These are phyloP conservation scores for Xylaria sp. DNA, from an alignment of 2,329 filamentous ascomycete genomes.

Conservation along the genomic window DNA sequence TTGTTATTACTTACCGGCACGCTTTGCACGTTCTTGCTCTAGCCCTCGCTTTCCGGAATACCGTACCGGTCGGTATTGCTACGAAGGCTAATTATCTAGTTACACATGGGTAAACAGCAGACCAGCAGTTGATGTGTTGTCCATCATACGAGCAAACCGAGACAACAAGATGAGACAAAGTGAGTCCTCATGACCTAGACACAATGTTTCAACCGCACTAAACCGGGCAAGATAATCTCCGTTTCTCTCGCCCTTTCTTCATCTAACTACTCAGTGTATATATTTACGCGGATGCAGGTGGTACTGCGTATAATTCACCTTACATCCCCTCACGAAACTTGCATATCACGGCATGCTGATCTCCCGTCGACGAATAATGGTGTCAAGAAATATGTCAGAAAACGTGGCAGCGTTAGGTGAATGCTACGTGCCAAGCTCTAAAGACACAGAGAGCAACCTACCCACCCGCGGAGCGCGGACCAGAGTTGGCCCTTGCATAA, in stretches of 20 bases:
- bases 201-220: constrained; percentile 1
- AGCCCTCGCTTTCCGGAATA: background rate
- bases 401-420: constrained; percentile 10
- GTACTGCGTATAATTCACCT: background rate
- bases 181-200: background rate
- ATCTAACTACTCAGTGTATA: too few species aligned
- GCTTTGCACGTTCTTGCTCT: background rate
- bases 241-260: background rate
- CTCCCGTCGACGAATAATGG: constrained; percentile 7
- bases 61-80: background rate
- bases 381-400: background rate
- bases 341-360: constrained; percentile 17
- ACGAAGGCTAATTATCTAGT: background rate
- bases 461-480: constrained; percentile 22
- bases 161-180: background rate
- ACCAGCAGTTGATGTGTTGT: background rate
- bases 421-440: constrained; percentile 28
- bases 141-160: background rate
- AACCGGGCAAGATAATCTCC: background rate
- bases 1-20: background rate
- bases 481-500: background rate
- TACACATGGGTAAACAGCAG: background rate
- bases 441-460: background rate
- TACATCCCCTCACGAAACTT: background rate
- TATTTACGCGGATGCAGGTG: background rate